Evolutionary conservation across 495 filamentous ascomycete genomes (phyloP), one percentile per base, ranked within the genome.

Genomic region (Hypoxylon lienhwacheense): DNA sequence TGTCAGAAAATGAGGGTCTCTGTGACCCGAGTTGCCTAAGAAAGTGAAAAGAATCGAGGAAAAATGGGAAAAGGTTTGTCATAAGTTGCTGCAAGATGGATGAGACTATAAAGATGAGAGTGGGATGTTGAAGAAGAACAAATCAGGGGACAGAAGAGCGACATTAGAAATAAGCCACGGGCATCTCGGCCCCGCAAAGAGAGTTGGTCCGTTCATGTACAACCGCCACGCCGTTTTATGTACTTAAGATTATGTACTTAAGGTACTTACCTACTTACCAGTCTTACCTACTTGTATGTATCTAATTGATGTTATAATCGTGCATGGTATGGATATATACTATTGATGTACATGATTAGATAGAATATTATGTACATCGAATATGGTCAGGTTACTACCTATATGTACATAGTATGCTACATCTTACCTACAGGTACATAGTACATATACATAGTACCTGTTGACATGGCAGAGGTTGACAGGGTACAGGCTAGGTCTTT

Each of bases 71-170:
- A 14, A 14, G 19, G 39, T 60, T 47, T 60, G 56, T 60, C 56
- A 60, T 60, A 54, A 55, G 26, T 34, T 50, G 45, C 46, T 60
- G 56, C 50, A 55, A 44, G 50, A 34, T 36, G 34, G 34, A 48
- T 37, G 36, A 40, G 48, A 40, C 48, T 43, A 48, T 43, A 33
- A 41, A 28, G 40, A 31, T 50, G 50, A 53, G 48, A 53, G 55
- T 59, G 55, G 55, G 55, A 59, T 59, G 55, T 59, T 22, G 6
- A 43, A 53, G 22, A 24, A 44, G 29, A 44, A 35, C 55, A 59
- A 59, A 59, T 59, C 55, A 53, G 44, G 47, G 35, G 22, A 5
- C 42, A 40, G 43, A 47, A 48, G 11, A 41, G 47, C 41, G n/a
- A 43, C 41, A 34, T 42, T 35, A 12, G 32, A 17, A 4, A 47